Evolutionary conservation across 2,329 filamentous ascomycete genomes (phyloP).

Genomic region (Cladosporium oxysporum): DNA sequence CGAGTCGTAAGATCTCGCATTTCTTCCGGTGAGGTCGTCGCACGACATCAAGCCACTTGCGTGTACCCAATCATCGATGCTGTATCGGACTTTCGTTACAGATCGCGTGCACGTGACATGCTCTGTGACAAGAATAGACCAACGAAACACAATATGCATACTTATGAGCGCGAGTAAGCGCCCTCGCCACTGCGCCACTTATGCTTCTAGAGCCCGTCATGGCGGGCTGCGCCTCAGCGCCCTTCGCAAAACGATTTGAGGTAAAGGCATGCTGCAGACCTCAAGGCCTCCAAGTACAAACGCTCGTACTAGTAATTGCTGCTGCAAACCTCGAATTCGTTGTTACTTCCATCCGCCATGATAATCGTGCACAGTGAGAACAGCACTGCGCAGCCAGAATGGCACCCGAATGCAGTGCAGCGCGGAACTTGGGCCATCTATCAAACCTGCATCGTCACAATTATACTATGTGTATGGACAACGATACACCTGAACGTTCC

Average conservation of each 20-base stretch:
- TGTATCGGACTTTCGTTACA: neutral
- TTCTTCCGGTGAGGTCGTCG: neutral
- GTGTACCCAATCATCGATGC: neutral
- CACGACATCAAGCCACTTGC: neutral
- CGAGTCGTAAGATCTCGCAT: neutral
- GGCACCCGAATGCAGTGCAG: neutral
- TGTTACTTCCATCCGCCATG: neutral
- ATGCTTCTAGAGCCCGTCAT: neutral
- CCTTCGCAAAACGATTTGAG: neutral
- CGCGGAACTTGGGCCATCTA: neutral
- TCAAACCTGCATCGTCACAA: neutral
- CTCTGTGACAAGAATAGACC: neutral
- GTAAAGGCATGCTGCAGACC: neutral
- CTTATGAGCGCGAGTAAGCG: neutral
- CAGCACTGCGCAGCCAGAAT: neutral
- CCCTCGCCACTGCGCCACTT: neutral
- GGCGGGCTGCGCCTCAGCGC: neutral
- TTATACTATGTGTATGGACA: constrained; percentile 24
- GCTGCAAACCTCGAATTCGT: neutral
- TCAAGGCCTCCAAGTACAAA: neutral
- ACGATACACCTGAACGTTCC: constrained; percentile 27
- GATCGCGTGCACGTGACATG: neutral
- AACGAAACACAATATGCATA: neutral
- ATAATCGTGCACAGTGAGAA: constrained; percentile 5
- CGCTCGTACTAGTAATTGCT: neutral